Base-by-base conservation (phyloP, 2,329 filamentous ascomycete genomes). In the Bisporella sp. region DNA sequence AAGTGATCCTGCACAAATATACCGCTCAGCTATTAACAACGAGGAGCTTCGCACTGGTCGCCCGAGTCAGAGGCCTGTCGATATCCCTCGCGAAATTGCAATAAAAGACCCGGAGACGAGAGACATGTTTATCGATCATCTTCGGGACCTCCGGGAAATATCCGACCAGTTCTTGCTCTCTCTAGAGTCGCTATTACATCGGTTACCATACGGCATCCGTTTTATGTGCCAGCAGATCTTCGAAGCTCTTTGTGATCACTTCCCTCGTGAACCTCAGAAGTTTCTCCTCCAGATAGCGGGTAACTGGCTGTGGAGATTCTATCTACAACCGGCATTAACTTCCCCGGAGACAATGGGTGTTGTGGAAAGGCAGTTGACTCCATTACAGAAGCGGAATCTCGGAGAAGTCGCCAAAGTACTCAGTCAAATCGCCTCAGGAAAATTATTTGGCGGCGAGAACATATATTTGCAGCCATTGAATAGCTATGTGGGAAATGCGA, bases 1-100 rank as follows among this genome's bases (percentile, higher is more conserved):
- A 69, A 96, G 92, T 66, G 93, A 99, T 64, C 93, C 93, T 0
- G 85, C 97, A 74, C 92, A 97, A 61, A 99, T 99, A 51, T 97
- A 99, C 69, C 82, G 88, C 41, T 93, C 90, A 5, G 85, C 89
- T 11, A 95, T 99, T 71, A 97, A 95, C 71, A 96, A 99, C 61
- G 92, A 97, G 68, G 93, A 99, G 69, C 81, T 99, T 29, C 84
- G 89, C 13, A 99, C 93, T 0, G 93, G 93, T 4, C 82, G 83
- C 57, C 82, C 89, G 21, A 96, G 91, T 66, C 80, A 79, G 46
- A 80, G 93, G 55, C 87, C 84, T 33, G 81, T 89, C 11, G 90
- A 96, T 59, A 85, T 99, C 33, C 86, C 89, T 1, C 82, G 91
- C 55, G 93, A 99, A 66, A 78, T 95, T 59, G 93, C 93, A n/a